Conservation (phyloP, 345 rosid genomes). For the Eucalyptus pumila region DNA sequence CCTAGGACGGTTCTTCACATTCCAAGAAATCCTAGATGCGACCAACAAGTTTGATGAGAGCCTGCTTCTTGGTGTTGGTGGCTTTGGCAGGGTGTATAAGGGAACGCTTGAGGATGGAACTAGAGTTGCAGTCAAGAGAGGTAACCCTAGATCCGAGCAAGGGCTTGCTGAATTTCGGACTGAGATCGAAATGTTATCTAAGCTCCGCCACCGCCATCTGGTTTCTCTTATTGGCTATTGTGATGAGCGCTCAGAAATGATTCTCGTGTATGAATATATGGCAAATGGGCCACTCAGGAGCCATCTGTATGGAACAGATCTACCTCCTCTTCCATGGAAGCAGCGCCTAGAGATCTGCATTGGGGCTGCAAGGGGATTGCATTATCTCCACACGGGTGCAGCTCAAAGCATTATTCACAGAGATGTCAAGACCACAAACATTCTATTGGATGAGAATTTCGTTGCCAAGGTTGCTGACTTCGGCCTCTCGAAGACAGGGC, state of each 20-base stretch:
- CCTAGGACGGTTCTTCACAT: conserved; percentile 71
- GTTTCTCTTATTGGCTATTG: conserved; percentile 98
- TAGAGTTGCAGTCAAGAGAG: conserved; percentile 90
- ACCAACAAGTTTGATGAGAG: conserved; percentile 89
- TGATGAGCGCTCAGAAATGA: conserved; percentile 94
- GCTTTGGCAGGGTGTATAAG: conserved; percentile 89
- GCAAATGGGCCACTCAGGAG: conserved; percentile 97
- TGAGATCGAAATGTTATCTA: conserved; percentile 94
- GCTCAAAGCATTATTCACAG: conserved; percentile 96
- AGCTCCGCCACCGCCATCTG: conserved; percentile 93
- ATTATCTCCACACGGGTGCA: conserved; percentile 98
- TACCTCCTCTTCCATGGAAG: conserved; percentile 82
- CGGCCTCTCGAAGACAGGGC: conserved; percentile 95
- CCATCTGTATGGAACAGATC: conserved; percentile 90
- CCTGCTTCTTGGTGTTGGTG: conserved; percentile 91
- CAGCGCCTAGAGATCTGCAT: conserved; percentile 96
- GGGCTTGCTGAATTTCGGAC: conserved; percentile 98
- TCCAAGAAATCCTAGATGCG: conserved; percentile 88
- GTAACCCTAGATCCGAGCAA: conserved; percentile 98
- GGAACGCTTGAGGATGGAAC: conserved; percentile 91
- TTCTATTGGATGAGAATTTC: conserved; percentile 82
- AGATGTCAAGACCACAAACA: conserved; percentile 96
- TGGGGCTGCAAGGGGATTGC: conserved; percentile 95
- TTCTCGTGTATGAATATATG: conserved; percentile 94
- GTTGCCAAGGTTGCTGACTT: conserved; percentile 98